Evolutionary conservation across 306 rosid species (phyloP), one percentile per base, ranked within the genome.

Genomic region (Cicer cuneatum): DNA sequence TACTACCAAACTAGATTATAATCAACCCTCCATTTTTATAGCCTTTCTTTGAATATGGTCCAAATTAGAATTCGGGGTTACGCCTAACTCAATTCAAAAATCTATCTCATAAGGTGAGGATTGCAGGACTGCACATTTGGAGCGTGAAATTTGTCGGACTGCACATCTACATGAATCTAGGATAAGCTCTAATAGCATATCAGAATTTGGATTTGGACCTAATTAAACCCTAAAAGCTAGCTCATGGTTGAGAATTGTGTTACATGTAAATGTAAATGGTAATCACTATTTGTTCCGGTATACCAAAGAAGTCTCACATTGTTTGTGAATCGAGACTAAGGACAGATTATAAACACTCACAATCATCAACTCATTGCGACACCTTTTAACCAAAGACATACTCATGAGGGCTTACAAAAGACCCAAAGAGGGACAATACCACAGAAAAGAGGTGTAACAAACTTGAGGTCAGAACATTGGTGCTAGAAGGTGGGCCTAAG

Each of bases 31-130:
- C 13, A 10, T 18, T 73, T 63, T 40, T 7, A 0, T 49, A 60
- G 63, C 10, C 10, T 62, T 63, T 24, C 41, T 13, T 42, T 13
- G 33, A 38, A 39, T 74, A 62, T 38, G 52, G 73, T 69, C 47
- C 3, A 45, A 3, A 10, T 45, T 45, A 14, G 56, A 49, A 14
- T 49, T 49, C 7, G 1, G 56, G 15, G 3, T 7, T 49, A 0
- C 4, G 10, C 56, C 16, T 49, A 49, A 49, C 9, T 49, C 18
- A 49, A 49, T 19, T 49, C 3, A n/a, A 13, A 16, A 16, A 52
- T 2, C 59, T 15, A 52, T 52, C 11, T 16, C 33, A 52, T 16
- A 7, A 29, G 33, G 2, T 0, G 59, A 16, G 6, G 59, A 16
- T 52, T 16, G 6, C 7, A 8, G 2, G 5, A 8, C 33, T 58